phyloP scores from a whole-genome alignment of 495 filamentous ascomycete genomes.

The Achaetomiella virescens region DNA sequence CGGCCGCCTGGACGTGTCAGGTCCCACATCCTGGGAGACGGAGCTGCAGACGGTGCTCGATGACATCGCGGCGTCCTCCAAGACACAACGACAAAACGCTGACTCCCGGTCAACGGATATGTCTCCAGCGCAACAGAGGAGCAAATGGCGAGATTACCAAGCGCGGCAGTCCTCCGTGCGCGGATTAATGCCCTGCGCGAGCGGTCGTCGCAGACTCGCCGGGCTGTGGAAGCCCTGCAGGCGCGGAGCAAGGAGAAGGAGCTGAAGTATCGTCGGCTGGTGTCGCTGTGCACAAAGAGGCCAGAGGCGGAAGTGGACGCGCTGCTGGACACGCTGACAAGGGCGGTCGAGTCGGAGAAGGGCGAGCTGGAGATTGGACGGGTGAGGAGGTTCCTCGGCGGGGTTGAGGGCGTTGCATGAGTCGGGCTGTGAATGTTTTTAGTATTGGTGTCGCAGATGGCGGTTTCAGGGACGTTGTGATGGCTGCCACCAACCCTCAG shows the following conservation, averaged over 20 bases:
- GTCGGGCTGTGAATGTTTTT: background rate
- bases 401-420: constrained; percentile 48
- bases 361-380: constrained; percentile 62
- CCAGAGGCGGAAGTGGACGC: constrained; percentile 58
- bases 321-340: constrained; percentile 53
- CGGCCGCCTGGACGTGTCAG: constrained; percentile 29
- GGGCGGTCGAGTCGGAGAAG: constrained; percentile 69
- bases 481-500: background rate
- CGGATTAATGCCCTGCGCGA: constrained; percentile 45
- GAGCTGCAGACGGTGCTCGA: constrained; percentile 28
- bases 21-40: constrained; percentile 34
- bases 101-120: constrained; percentile 4
- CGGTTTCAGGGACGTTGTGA: background rate
- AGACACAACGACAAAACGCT: background rate
- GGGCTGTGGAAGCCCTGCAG: constrained; percentile 50
- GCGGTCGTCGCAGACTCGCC: constrained; percentile 53
- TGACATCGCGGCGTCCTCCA: constrained; percentile 1
- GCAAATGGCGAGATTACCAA: constrained; percentile 27
- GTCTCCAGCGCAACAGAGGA: constrained; percentile 6
- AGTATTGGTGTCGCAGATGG: background rate
- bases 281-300: constrained; percentile 62
- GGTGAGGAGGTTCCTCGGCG: constrained; percentile 65
- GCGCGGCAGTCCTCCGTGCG: constrained; percentile 34
- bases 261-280: constrained; percentile 61
- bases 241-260: constrained; percentile 60